A percentile compares a stretch with the other conserved stretches of the same genome.
These are phyloP conservation scores for Coffea canephora DNA, from an alignment of 257 asterid genomes.

Conservation along the genomic window DNA sequence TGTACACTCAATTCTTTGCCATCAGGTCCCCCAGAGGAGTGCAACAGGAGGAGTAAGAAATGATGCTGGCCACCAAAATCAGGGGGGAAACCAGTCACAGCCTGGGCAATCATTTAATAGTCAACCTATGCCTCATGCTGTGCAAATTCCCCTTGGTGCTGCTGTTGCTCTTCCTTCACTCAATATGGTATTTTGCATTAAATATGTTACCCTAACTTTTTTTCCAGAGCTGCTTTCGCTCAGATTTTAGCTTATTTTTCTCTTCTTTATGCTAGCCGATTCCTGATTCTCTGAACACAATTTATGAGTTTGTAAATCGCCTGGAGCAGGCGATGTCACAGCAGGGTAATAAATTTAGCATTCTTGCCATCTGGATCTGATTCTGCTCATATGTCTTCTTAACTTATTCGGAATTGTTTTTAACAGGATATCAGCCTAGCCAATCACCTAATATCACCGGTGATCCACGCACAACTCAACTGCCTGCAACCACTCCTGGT, in stretches of 20 bases:
- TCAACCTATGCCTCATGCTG: constrained; percentile 47
- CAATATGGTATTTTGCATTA: constrained; percentile 45
- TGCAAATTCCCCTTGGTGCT: constrained; percentile 70
- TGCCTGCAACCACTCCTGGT: constrained; percentile 66
- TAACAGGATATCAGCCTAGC: constrained; percentile 50
- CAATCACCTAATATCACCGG: constrained; percentile 42
- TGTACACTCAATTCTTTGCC: constrained; percentile 23
- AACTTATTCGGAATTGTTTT: constrained; percentile 13
- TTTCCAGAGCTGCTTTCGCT: constrained; percentile 6
- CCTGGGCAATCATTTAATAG: constrained; percentile 54
- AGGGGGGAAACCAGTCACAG: constrained; percentile 49
- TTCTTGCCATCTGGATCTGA: constrained; percentile 15
- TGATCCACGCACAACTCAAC: constrained; percentile 36
- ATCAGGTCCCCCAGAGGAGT: constrained; percentile 47
- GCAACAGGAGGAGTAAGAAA: constrained; percentile 50
- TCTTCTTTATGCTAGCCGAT: constrained; percentile 57
- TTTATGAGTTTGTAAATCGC: constrained; percentile 68
- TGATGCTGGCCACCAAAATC: constrained; percentile 51
- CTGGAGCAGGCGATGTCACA: constrained; percentile 68
- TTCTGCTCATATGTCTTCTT: constrained; percentile 16
- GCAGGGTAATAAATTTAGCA: constrained; percentile 45
- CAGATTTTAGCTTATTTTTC: constrained; percentile 19
- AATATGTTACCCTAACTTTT: background rate
- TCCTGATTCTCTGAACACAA: constrained; percentile 88
- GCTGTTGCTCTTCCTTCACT: constrained; percentile 63